Evolutionary conservation across 441 rosid species (phyloP).

Genomic region (Adansonia grandidieri): DNA sequence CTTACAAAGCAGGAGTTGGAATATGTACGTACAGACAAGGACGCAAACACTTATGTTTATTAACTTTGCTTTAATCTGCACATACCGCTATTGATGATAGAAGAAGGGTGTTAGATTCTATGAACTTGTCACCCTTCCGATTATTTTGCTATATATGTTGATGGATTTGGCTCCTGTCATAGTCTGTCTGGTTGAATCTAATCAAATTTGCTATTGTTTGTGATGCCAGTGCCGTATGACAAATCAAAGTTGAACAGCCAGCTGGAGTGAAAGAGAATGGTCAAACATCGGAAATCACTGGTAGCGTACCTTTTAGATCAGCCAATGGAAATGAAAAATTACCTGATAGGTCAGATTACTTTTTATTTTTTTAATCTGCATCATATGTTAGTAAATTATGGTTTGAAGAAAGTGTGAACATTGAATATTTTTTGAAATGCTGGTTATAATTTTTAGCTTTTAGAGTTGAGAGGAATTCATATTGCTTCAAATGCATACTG

Average conservation of each 20-base stretch:
- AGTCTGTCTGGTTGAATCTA: background rate
- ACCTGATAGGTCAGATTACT: slow-evolving; percentile 26
- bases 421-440: slow-evolving; percentile 24
- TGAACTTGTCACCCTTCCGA: slow-evolving; percentile 5
- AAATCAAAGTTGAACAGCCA: slow-evolving; percentile 41
- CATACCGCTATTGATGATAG: background rate
- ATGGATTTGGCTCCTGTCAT: background rate
- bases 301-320: slow-evolving; percentile 30
- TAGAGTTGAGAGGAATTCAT: slow-evolving; percentile 13
- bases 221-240: slow-evolving; percentile 40
- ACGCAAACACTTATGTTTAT: background rate
- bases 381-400: slow-evolving; percentile 10
- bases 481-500: slow-evolving; percentile 6
- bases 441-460: slow-evolving; percentile 33
- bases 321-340: slow-evolving; percentile 34
- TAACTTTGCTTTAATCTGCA: background rate
- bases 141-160: background rate
- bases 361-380: background rate
- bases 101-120: slow-evolving; percentile 10
- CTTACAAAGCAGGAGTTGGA: background rate
- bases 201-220: slow-evolving; percentile 18
- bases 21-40: background rate
- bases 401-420: slow-evolving; percentile 5
- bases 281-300: slow-evolving; percentile 37
- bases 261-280: slow-evolving; percentile 37